Evolutionary conservation across 1,284 basidiomycete species (phyloP), one percentile per base, ranked within the genome.

Genomic region (Tetrapyrgos nigripes): DNA sequence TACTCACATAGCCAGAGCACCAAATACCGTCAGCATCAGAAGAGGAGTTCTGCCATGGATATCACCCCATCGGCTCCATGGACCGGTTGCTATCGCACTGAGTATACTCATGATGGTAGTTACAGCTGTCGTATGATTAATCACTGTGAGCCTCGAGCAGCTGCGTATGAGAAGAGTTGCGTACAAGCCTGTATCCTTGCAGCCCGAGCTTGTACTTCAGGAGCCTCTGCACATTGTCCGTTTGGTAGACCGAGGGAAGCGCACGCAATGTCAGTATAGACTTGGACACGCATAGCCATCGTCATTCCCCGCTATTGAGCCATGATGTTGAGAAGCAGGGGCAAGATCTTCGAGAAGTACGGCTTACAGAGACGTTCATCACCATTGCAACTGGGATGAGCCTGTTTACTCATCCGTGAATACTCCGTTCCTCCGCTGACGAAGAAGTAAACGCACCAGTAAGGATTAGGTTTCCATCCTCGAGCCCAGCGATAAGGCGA

Each of bases 51-150:
- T 73, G 4, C 82, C 82, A 62, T 79, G 73, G 2, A 70, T 65
- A 63, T 83, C 81, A 21, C 82, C 80, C 40, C 78, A 68, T 37
- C 77, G 73, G 62, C 79, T 81, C 76, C 81, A 81, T 63, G 78
- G 80, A 5, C 80, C 80, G 17, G 81, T 83, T 3, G 77, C 77
- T 35, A 81, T 69, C 3, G 81, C 79, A 59, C 80, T 82, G 21
- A 83, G 70, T 11, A 78, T 68, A 55, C 78, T 81, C 79, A 82
- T 82, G 3, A 73, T 72, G 0, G 79, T 82, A 26, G 78, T 77
- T 27, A 83, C 76, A 33, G 78, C 81, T 77, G 61, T 45, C 51
- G 52, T 50, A 1, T 60, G 31, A 29, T 40, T 17, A n/a, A 4
- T 17, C 31, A 14, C 14, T 14, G 17, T 40, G 19, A 40, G 37